Conservation (phyloP, 2,329 filamentous ascomycete species). For the Fusarium armeniacum region DNA sequence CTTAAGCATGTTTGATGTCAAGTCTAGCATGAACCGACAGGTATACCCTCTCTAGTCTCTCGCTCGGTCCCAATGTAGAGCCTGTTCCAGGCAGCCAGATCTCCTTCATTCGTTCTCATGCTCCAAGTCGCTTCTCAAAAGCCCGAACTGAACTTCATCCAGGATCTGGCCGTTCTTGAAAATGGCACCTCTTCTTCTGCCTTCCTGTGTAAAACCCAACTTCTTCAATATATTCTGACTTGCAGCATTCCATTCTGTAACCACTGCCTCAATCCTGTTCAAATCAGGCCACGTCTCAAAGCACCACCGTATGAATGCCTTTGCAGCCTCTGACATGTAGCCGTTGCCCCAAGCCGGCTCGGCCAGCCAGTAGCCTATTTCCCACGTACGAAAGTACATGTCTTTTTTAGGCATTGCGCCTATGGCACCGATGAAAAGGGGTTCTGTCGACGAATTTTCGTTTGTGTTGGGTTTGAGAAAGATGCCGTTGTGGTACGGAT, state of each 20-base stretch:
- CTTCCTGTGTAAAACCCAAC: slow-evolving; percentile 61
- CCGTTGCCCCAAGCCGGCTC: slow-evolving; percentile 62
- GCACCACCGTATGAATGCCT: slow-evolving; percentile 59
- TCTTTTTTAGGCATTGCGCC: slow-evolving; percentile 57
- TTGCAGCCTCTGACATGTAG: slow-evolving; percentile 57
- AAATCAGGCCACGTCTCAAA: slow-evolving; percentile 60
- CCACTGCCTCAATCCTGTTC: slow-evolving; percentile 58
- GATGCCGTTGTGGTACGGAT: slow-evolving; percentile 55
- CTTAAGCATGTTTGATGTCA: too few species aligned
- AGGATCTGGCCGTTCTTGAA: slow-evolving; percentile 59
- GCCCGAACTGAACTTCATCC: slow-evolving; percentile 57
- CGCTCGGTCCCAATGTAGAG: background rate
- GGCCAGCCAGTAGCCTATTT: slow-evolving; percentile 66
- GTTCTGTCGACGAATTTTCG: slow-evolving; percentile 47
- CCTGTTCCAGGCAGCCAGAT: too few species aligned
- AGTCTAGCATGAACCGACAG: background rate
- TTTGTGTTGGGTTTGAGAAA: slow-evolving; percentile 49
- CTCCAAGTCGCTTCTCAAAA: slow-evolving; percentile 57
- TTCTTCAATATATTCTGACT: slow-evolving; percentile 61
- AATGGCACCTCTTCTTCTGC: slow-evolving; percentile 57
- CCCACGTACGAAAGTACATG: slow-evolving; percentile 59
- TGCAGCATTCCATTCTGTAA: slow-evolving; percentile 57
- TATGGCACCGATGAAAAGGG: slow-evolving; percentile 58
- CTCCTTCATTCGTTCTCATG: background rate
- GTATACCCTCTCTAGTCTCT: background rate